Conservation (phyloP, 169 alveolate genomes). For the Theileria luwenshuni region DNA sequence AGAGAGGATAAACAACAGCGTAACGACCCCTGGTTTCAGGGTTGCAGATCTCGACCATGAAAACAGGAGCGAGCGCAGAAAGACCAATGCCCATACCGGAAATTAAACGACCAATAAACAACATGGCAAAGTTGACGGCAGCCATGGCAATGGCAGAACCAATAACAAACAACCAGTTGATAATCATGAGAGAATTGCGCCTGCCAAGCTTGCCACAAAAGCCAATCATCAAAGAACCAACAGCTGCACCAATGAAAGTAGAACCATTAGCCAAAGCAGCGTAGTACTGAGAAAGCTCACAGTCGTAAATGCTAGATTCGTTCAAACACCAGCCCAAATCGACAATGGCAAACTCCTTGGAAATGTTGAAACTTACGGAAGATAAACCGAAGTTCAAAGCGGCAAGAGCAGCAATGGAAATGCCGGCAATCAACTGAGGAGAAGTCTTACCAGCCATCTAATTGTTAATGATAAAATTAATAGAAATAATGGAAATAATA, state of each 20-base stretch:
- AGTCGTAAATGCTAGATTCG: constrained; percentile 23
- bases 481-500: constrained; percentile 6
- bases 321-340: constrained; percentile 75
- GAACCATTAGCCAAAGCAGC: constrained; percentile 67
- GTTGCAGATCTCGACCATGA: constrained; percentile 80
- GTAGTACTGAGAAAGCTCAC: constrained; percentile 30
- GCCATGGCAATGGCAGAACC: constrained; percentile 68
- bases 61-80: constrained; percentile 82
- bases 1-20: constrained; percentile 78
- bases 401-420: constrained; percentile 66
- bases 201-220: constrained; percentile 67
- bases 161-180: constrained; percentile 58
- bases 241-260: constrained; percentile 72
- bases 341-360: constrained; percentile 69
- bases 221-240: constrained; percentile 71
- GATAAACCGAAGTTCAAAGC: constrained; percentile 73
- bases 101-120: constrained; percentile 76
- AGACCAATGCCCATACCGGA: constrained; percentile 83
- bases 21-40: constrained; percentile 75
- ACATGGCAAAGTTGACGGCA: constrained; percentile 66
- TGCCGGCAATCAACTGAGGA: constrained; percentile 35
- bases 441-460: constrained; percentile 18
- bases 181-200: constrained; percentile 58
- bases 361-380: constrained; percentile 66
- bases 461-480: background rate